These are phyloP conservation scores for Tuber borchii DNA, from an alignment of 495 filamentous ascomycete species.

Conservation along the genomic window DNA sequence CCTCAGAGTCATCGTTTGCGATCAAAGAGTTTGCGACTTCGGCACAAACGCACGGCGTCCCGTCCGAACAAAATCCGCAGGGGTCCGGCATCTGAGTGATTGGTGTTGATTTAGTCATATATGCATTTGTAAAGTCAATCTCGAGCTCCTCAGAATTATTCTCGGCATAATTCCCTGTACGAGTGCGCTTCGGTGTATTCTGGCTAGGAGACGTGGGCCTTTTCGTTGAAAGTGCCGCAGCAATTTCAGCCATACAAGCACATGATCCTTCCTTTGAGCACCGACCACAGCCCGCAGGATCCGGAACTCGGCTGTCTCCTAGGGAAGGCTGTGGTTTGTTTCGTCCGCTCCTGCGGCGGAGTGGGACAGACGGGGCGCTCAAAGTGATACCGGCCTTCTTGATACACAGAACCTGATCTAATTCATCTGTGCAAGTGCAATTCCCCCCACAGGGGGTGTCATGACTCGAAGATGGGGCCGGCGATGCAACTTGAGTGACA, in stretches of 20 bases:
- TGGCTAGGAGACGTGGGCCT: constrained; percentile 26
- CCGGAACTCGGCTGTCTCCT: constrained; percentile 23
- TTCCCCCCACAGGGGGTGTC: constrained; percentile 25
- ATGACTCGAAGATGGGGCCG: constrained; percentile 29
- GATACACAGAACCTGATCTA: constrained; percentile 32
- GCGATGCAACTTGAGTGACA: constrained; percentile 40
- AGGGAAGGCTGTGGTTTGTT: constrained; percentile 30
- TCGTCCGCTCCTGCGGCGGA: constrained; percentile 46
- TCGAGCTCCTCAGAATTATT: constrained; percentile 38
- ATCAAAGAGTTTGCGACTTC: constrained; percentile 52
- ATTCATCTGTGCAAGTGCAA: constrained; percentile 25
- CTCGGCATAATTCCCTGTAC: constrained; percentile 23
- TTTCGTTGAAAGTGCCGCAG: constrained; percentile 35
- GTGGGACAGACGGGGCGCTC: constrained; percentile 42
- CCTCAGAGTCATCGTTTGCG: constrained; percentile 32
- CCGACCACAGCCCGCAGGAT: constrained; percentile 49
- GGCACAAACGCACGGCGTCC: constrained; percentile 76
- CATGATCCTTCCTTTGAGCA: constrained; percentile 50
- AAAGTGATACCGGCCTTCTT: constrained; percentile 9
- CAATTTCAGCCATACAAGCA: constrained; percentile 51
- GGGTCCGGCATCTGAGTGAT: constrained; percentile 49
- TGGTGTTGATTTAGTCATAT: constrained; percentile 45
- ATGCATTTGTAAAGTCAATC: constrained; percentile 40
- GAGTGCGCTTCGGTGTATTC: constrained; percentile 34
- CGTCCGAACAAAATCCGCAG: constrained; percentile 84